phyloP scores from a whole-genome alignment of 83 land plant species.

The Thuja plicata region DNA sequence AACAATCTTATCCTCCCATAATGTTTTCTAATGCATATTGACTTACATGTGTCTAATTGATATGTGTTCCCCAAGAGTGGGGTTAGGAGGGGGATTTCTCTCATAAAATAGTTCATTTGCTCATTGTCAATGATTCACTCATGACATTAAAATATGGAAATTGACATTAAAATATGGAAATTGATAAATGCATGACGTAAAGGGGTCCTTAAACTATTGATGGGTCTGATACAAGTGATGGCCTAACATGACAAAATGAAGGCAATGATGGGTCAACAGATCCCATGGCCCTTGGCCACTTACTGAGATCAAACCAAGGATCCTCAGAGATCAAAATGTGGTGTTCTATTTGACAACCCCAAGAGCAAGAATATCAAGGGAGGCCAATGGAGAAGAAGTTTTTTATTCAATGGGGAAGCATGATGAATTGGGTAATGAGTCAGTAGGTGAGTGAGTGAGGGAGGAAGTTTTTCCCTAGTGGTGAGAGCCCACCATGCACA shows the following conservation, averaged over 20 bases:
- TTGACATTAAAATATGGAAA: too few relatives aligned
- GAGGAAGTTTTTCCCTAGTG: not conserved
- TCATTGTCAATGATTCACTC: too few relatives aligned
- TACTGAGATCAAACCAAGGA: too few relatives aligned
- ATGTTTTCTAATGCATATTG: too few relatives aligned
- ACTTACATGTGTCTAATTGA: too few relatives aligned
- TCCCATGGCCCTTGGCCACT: not conserved
- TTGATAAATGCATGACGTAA: not conserved
- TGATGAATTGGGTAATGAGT: not conserved
- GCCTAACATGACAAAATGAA: not conserved
- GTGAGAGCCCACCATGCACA: not conserved
- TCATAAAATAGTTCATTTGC: too few relatives aligned
- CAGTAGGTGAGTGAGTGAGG: too few relatives aligned
- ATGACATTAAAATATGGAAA: too few relatives aligned
- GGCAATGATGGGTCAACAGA: too few relatives aligned
- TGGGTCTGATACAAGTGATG: not conserved
- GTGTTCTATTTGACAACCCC: not conserved
- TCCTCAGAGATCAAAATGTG: not conserved
- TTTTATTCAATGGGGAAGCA: not conserved
- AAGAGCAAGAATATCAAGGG: not conserved
- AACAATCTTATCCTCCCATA: too few relatives aligned
- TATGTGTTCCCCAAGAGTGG: too few relatives aligned
- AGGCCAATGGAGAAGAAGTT: not conserved
- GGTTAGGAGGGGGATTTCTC: too few relatives aligned
- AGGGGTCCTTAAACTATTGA: not conserved